Conservation (phyloP, 2,329 filamentous ascomycete genomes). For the Metarhizium sp. region DNA sequence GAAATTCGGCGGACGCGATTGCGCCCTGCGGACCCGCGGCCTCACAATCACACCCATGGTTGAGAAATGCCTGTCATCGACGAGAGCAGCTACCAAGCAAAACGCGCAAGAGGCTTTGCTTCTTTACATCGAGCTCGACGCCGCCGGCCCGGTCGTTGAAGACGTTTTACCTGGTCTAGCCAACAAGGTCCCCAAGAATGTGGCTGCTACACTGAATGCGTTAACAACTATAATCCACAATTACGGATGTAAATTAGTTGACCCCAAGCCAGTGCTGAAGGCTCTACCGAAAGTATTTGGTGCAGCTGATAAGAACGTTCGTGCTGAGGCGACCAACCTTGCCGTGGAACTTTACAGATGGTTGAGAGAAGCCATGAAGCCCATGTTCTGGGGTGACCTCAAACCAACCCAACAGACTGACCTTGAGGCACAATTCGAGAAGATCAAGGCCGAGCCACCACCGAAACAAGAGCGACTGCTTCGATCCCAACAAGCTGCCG, state of each 20-base stretch:
- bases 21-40: conserved; percentile 66
- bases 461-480: conserved; percentile 88
- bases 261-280: conserved; percentile 88
- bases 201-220: conserved; percentile 61
- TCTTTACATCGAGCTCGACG: conserved; percentile 84
- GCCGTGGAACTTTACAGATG: conserved; percentile 94
- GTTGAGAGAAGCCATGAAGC: conserved; percentile 96
- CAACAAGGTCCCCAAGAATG: conserved; percentile 86
- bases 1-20: conserved; percentile 77
- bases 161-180: conserved; percentile 75
- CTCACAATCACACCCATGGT: conserved; percentile 69
- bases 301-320: conserved; percentile 96
- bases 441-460: conserved; percentile 74
- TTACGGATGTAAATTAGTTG: conserved; percentile 88
- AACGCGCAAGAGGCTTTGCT: conserved; percentile 79
- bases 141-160: conserved; percentile 76
- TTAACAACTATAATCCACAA: conserved; percentile 82
- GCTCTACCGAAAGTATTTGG: conserved; percentile 82
- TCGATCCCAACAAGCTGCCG: conserved; percentile 78
- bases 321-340: conserved; percentile 84
- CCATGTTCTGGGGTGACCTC: conserved; percentile 90
- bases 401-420: conserved; percentile 95
- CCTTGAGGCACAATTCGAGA: conserved; percentile 88
- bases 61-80: conserved; percentile 85
- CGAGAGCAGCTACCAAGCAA: conserved; percentile 79